phyloP scores from a whole-genome alignment of 1,284 basidiomycete genomes.

The Inonotus obliquus region DNA sequence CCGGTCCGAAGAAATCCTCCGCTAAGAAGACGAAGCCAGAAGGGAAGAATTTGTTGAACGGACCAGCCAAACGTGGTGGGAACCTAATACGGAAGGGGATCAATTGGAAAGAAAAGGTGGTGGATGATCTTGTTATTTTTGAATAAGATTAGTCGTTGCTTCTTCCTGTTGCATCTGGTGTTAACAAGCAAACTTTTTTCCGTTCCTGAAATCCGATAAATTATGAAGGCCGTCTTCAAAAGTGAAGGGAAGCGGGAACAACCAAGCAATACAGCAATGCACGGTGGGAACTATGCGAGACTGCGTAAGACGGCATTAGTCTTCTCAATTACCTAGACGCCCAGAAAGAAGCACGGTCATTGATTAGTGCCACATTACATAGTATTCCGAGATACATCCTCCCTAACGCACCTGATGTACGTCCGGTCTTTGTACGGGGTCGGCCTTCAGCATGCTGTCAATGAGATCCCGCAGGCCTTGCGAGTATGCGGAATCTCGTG shows the following conservation, averaged over 20 bases:
- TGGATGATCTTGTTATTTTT: slow-evolving; percentile 16
- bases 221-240: background rate
- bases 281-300: slow-evolving; percentile 36
- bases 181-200: background rate
- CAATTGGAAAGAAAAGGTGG: slow-evolving; percentile 13
- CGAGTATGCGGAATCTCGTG: slow-evolving; percentile 68
- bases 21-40: background rate
- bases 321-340: slow-evolving; percentile 59
- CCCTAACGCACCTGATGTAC: slow-evolving; percentile 64
- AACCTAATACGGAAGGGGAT: background rate
- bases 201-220: background rate
- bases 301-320: slow-evolving; percentile 62
- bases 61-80: background rate
- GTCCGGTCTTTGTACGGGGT: slow-evolving; percentile 76
- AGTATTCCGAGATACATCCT: background rate
- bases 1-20: background rate
- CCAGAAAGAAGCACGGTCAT: slow-evolving; percentile 2
- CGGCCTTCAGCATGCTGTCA: slow-evolving; percentile 76
- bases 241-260: background rate
- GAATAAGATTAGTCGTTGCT: background rate
- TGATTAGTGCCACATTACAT: background rate
- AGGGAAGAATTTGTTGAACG: background rate
- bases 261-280: background rate
- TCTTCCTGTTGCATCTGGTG: background rate
- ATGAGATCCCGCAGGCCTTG: slow-evolving; percentile 78